Conservation (phyloP, 768 basidiomycete species). For the Auricularia sp. region DNA sequence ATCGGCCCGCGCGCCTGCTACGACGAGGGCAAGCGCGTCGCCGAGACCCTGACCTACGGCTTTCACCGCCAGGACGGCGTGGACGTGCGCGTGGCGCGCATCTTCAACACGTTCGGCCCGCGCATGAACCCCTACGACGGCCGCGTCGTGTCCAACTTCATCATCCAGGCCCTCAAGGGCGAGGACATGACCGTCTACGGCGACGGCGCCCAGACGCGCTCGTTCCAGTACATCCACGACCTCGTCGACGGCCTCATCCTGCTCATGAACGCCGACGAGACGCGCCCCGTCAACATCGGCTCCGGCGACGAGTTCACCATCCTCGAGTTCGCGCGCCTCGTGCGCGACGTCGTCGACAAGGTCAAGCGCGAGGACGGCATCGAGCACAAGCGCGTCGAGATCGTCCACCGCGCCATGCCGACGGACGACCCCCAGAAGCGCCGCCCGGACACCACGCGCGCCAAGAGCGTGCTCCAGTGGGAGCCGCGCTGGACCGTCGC, state of each 20-base stretch:
- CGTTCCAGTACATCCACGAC: constrained; percentile 98
- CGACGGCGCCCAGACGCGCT: constrained; percentile 86
- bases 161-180: constrained; percentile 91
- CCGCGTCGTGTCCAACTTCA: constrained; percentile 97
- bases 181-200: constrained; percentile 97
- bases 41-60: constrained; percentile 94
- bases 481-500: constrained; percentile 87
- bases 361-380: constrained; percentile 79
- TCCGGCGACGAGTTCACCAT: constrained; percentile 95
- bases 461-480: constrained; percentile 78
- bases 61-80: constrained; percentile 92
- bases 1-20: constrained; percentile 99
- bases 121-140: constrained; percentile 95
- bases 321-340: constrained; percentile 84
- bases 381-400: constrained; percentile 37
- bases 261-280: constrained; percentile 90
- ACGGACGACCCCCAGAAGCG: constrained; percentile 92
- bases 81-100: constrained; percentile 92
- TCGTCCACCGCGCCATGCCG: constrained; percentile 67
- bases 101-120: constrained; percentile 87
- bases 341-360: constrained; percentile 85
- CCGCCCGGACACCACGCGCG: constrained; percentile 84
- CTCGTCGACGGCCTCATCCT: constrained; percentile 87
- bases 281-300: constrained; percentile 93
- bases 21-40: constrained; percentile 98